These are phyloP conservation scores for Tulasnella sp. DNA, from an alignment of 768 basidiomycete species.

Conservation along the genomic window DNA sequence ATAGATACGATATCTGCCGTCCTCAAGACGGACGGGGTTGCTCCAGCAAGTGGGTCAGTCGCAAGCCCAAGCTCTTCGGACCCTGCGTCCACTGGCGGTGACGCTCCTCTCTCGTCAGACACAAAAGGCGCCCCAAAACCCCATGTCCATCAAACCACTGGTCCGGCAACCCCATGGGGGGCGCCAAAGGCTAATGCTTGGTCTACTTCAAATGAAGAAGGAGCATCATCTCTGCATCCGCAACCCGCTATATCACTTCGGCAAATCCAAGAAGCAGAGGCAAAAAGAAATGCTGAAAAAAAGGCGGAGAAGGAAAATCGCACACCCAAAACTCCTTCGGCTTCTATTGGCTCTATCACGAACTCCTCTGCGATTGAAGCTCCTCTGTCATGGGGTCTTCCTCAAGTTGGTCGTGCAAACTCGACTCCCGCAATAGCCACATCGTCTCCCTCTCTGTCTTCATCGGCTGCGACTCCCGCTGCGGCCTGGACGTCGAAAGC, in stretches of 20 bases:
- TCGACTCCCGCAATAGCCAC: constrained; percentile 23
- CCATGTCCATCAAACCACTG: constrained; percentile 16
- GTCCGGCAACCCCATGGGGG: constrained; percentile 25
- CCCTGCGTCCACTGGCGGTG: too few species aligned
- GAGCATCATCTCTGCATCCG: constrained; percentile 25
- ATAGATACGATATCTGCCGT: too few species aligned
- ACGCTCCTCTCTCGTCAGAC: too few species aligned
- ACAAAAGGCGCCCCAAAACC: too few species aligned
- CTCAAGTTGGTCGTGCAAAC: constrained; percentile 50
- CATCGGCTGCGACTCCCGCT: constrained; percentile 19
- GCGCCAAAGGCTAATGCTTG: too few species aligned
- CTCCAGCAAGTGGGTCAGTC: too few species aligned
- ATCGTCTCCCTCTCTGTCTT: constrained; percentile 22
- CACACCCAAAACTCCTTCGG: constrained; percentile 35
- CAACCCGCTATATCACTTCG: constrained; percentile 54
- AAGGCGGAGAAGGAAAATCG: constrained; percentile 54
- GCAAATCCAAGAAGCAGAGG: constrained; percentile 92
- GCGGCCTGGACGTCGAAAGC: constrained; percentile 61
- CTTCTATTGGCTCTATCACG: constrained; percentile 19
- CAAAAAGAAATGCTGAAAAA: constrained; percentile 63
- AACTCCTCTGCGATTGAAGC: constrained; percentile 20
- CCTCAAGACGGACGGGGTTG: too few species aligned
- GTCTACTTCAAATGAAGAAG: constrained; percentile 55
- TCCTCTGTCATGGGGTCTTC: constrained; percentile 64
- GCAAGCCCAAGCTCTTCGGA: too few species aligned